Conservation (phyloP, 2,329 filamentous ascomycete species). For the Tolypocladium inflatum region DNA sequence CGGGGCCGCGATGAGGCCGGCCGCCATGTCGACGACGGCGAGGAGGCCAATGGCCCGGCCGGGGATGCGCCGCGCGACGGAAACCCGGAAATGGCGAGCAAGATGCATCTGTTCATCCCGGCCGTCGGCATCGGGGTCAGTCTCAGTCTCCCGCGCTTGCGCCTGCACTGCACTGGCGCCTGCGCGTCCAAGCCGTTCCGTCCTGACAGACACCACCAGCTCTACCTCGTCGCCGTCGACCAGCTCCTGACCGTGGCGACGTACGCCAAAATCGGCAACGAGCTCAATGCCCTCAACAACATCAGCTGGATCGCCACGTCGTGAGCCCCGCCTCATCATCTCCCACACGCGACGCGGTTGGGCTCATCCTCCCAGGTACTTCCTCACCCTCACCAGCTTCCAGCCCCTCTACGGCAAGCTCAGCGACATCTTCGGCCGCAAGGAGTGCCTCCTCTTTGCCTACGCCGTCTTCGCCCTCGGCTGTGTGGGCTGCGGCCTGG, state of each 20-base stretch:
- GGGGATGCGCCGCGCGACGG: neutral
- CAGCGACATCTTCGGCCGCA: slow-evolving; percentile 62
- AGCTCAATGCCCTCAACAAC: slow-evolving; percentile 62
- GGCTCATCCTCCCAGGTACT: slow-evolving; percentile 15
- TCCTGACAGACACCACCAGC: slow-evolving; percentile 16
- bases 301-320: slow-evolving; percentile 63
- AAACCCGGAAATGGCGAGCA: slow-evolving; percentile 14
- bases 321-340: slow-evolving; percentile 12
- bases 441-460: slow-evolving; percentile 53
- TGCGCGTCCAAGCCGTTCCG: no score
- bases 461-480: slow-evolving; percentile 58
- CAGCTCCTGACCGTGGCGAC: slow-evolving; percentile 70
- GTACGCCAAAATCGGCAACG: slow-evolving; percentile 70
- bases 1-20: neutral
- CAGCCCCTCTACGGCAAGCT: slow-evolving; percentile 67
- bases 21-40: no score
- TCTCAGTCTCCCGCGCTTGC: slow-evolving; percentile 6
- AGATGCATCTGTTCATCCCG: slow-evolving; percentile 27
- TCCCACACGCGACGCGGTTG: neutral
- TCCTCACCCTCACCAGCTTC: slow-evolving; percentile 64
- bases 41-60: neutral
- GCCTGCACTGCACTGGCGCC: no score
- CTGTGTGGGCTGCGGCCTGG: slow-evolving; percentile 52
- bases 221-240: slow-evolving; percentile 65
- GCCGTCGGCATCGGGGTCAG: slow-evolving; percentile 28